These are phyloP conservation scores for Myxozyma neglecta DNA, from an alignment of 805 yeast genomes.

Conservation along the genomic window DNA sequence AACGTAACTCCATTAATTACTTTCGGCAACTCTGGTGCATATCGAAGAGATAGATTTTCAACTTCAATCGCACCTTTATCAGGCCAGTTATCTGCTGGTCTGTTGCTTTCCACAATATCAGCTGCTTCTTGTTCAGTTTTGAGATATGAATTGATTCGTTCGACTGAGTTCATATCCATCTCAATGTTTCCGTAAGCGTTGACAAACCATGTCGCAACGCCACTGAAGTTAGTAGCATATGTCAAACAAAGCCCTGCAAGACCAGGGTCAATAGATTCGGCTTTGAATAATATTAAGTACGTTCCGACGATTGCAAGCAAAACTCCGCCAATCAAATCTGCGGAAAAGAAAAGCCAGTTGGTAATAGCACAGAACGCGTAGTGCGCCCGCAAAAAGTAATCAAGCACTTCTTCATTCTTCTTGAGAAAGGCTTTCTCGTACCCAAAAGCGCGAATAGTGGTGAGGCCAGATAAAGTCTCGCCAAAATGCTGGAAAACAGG, in stretches of 20 bases:
- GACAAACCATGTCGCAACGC: conserved; percentile 87
- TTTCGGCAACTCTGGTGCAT: conserved; percentile 80
- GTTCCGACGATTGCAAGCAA: conserved; percentile 74
- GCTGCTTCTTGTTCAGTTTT: conserved; percentile 82
- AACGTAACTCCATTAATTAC: conserved; percentile 87
- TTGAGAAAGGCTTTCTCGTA: conserved; percentile 79
- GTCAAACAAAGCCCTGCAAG: conserved; percentile 92
- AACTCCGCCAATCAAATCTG: conserved; percentile 78
- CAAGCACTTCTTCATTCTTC: conserved; percentile 75
- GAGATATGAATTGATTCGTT: conserved; percentile 84
- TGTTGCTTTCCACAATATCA: conserved; percentile 55
- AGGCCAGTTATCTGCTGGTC: conserved; percentile 84
- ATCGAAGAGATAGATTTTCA: conserved; percentile 72
- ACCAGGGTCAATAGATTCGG: conserved; percentile 78
- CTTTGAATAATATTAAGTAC: conserved; percentile 65
- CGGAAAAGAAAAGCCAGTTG: conserved; percentile 86
- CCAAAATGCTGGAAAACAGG: conserved; percentile 96
- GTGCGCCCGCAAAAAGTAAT: conserved; percentile 83
- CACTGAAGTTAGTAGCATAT: conserved; percentile 85
- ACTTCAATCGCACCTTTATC: conserved; percentile 75
- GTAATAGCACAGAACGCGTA: conserved; percentile 91
- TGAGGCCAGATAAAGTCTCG: conserved; percentile 86
- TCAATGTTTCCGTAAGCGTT: conserved; percentile 86
- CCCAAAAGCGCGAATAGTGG: conserved; percentile 94
- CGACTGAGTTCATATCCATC: conserved; percentile 96